Conservation (phyloP, 1,139 yeast genomes). For the Insectozyma bohioensis region DNA sequence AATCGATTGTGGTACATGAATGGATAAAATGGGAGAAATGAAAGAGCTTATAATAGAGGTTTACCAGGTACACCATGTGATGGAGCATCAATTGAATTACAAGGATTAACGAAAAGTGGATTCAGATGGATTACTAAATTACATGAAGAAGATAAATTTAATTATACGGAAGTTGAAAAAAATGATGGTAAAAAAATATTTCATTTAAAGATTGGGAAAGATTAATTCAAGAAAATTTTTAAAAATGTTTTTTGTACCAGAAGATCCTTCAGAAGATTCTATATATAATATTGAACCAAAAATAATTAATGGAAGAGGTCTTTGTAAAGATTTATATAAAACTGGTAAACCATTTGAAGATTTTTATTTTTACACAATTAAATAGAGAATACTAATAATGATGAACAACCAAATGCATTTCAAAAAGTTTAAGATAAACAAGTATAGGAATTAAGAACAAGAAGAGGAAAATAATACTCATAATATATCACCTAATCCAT, state of each 20-base stretch:
- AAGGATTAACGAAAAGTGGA: slow-evolving; percentile 81
- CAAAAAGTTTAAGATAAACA: too few relatives aligned
- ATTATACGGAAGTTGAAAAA: slow-evolving; percentile 50
- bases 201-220: slow-evolving; percentile 67
- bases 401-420: too few relatives aligned
- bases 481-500: too few relatives aligned
- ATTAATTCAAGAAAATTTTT: slow-evolving; percentile 70
- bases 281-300: slow-evolving; percentile 59
- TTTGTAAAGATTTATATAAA: slow-evolving; percentile 81
- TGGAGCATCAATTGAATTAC: slow-evolving; percentile 94
- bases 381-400: too few relatives aligned
- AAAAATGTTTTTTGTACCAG: slow-evolving; percentile 74
- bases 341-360: slow-evolving; percentile 91
- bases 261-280: slow-evolving; percentile 49
- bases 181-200: slow-evolving; percentile 60
- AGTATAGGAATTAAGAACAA: too few relatives aligned
- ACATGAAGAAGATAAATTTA: slow-evolving; percentile 53
- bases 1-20: slow-evolving; percentile 99
- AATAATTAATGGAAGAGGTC: slow-evolving; percentile 85
- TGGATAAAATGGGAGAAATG: slow-evolving; percentile 99
- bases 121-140: slow-evolving; percentile 74
- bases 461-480: too few relatives aligned
- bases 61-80: slow-evolving; percentile 97
- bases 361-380: too few relatives aligned
- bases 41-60: slow-evolving; percentile 78